A percentile compares a stretch with the other conserved stretches of the same genome.
phyloP scores from a whole-genome alignment of 306 rosid species.

The Cucurbita argyrosperma region DNA sequence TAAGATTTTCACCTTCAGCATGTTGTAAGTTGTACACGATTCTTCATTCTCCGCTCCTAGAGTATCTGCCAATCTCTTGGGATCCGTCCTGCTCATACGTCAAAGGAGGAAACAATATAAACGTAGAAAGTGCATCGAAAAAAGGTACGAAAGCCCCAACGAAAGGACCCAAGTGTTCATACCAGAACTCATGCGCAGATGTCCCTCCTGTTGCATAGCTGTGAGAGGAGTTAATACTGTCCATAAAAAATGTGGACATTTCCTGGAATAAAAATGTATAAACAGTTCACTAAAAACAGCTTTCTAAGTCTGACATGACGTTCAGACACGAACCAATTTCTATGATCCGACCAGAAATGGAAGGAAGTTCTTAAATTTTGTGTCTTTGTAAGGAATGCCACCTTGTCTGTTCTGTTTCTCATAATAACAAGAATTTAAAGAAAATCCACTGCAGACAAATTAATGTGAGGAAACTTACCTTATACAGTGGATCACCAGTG shows the following conservation, averaged over 20 bases:
- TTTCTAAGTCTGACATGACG: neutral
- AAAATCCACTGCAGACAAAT: neutral
- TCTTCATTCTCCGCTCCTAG: constrained; percentile 61
- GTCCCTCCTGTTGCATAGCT: constrained; percentile 98
- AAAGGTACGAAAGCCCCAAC: neutral
- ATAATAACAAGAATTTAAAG: neutral
- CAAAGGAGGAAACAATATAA: neutral
- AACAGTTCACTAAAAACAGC: neutral
- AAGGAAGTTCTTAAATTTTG: neutral
- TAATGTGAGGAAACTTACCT: constrained; percentile 24
- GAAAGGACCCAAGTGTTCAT: constrained; percentile 4
- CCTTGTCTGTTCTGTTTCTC: neutral
- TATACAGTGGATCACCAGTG: constrained; percentile 74
- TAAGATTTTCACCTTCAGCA: constrained; percentile 55
- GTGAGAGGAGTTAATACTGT: constrained; percentile 70
- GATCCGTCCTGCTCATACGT: constrained; percentile 36
- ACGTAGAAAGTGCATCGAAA: neutral
- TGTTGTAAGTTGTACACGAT: constrained; percentile 81
- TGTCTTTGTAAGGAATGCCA: neutral
- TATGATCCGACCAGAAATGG: neutral
- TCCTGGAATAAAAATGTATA: constrained; percentile 33
- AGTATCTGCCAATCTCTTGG: constrained; percentile 48
- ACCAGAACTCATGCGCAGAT: constrained; percentile 73
- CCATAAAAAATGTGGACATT: constrained; percentile 69
- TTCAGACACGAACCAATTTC: neutral